Base-by-base conservation (phyloP, 1,284 basidiomycete species). In the Wolfiporia cocos region DNA sequence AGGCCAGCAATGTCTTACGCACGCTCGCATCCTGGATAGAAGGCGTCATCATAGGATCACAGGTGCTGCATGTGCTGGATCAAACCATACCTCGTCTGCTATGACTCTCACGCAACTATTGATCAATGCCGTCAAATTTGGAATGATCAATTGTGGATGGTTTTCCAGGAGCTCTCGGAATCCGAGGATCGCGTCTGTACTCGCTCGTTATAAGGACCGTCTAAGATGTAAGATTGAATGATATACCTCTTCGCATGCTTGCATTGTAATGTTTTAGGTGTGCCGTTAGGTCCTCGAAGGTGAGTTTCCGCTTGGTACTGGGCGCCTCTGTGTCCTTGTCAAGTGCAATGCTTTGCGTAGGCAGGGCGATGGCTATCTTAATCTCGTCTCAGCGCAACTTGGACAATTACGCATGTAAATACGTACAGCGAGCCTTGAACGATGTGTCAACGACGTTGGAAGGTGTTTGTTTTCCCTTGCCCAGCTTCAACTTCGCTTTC, bases 401-500 rank as follows among this genome's bases (percentile, higher is more conserved):
- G 11, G 10, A 12, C 3, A 1, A 34, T 24, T 5, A 12, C 10
- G 19, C 9, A 26, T 14, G 9, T 14, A 23, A 31, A 15, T 17
- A 60, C 74, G 57, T 46, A 93, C 92, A 92, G 50, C 89, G 77
- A 33, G 92, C 83, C 63, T 93, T 96, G 78, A 95, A 97, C 0
- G 92, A 93, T 1, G 94, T 97, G 63, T 98, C 91, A 50, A 96
- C 81, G 7, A 81, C 88, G 75, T 97, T 98, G 40, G 69, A 77
- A 7, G 92, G 74, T 6, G 70, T 58, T 57, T 88, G 81, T 63
- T 95, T 98, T 37, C 90, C 92, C 64, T 95, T 98, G 26, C 95
- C 95, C 38, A 99, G 85, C 66, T 96, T 98, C 35, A 95, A 75
- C 63, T 91, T 97, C 19, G 90, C 82, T 90, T 95, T 97, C 91